Conservation (phyloP, 352 stramenopile genomes). For the Pythium oligandrum region DNA sequence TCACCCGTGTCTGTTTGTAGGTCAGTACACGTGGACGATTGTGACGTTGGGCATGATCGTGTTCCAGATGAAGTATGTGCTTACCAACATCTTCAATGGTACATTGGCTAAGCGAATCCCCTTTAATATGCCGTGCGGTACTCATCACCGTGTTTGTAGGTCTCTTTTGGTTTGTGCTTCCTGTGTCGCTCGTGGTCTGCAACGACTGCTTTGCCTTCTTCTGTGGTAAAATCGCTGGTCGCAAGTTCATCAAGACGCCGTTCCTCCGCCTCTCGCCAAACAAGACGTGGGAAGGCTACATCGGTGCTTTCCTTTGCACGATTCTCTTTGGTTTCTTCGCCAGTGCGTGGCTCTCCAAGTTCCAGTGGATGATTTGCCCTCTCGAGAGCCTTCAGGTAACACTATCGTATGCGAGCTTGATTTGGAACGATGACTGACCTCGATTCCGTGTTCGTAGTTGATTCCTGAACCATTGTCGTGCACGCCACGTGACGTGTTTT, state of each 20-base stretch:
- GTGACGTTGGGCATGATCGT: slow-evolving; percentile 93
- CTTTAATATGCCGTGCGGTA: background rate
- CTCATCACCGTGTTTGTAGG: slow-evolving; percentile 29
- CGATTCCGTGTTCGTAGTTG: slow-evolving; percentile 32
- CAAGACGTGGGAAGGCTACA: slow-evolving; percentile 99
- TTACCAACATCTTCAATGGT: slow-evolving; percentile 95
- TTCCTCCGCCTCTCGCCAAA: slow-evolving; percentile 95
- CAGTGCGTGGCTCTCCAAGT: slow-evolving; percentile 87
- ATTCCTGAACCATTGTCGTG: slow-evolving; percentile 70
- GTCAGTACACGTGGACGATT: slow-evolving; percentile 96
- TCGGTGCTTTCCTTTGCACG: slow-evolving; percentile 95
- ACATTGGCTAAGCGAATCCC: slow-evolving; percentile 4
- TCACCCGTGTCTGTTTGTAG: slow-evolving; percentile 14
- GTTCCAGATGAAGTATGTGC: slow-evolving; percentile 97
- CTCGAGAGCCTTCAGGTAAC: slow-evolving; percentile 70
- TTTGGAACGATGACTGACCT: background rate
- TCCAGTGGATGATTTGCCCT: slow-evolving; percentile 93
- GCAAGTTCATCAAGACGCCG: slow-evolving; percentile 91
- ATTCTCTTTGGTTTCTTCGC: slow-evolving; percentile 93
- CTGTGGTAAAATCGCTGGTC: slow-evolving; percentile 79
- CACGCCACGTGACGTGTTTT: slow-evolving; percentile 56
- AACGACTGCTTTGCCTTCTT: slow-evolving; percentile 97
- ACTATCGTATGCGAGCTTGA: background rate
- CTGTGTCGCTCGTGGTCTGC: slow-evolving; percentile 91
- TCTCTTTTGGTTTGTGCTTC: slow-evolving; percentile 95